Evolutionary conservation across 2,329 filamentous ascomycete genomes (phyloP).

Genomic region (Davidsoniella australis): DNA sequence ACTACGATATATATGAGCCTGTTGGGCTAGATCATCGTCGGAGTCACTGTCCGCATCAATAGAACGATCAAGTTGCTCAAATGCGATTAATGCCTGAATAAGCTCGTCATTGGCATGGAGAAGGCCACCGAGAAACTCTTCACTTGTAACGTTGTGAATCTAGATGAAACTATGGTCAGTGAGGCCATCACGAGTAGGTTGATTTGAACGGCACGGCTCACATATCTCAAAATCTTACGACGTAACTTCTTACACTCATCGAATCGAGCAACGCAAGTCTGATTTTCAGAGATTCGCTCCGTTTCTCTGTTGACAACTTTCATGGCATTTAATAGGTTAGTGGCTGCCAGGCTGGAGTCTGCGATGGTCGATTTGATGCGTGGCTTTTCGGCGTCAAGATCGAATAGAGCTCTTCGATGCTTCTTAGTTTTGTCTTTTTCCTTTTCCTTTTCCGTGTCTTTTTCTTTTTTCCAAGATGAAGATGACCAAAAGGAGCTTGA

Average conservation of each 20-base stretch:
- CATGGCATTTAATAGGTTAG: conserved; percentile 71
- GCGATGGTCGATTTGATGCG: conserved; percentile 79
- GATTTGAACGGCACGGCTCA: conserved; percentile 22
- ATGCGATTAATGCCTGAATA: conserved; percentile 84
- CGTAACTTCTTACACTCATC: conserved; percentile 75
- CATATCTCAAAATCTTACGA: conserved; percentile 70
- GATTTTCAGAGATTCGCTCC: conserved; percentile 75
- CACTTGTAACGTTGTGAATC: conserved; percentile 80
- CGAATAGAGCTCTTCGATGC: conserved; percentile 51
- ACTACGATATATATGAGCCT: conserved; percentile 48
- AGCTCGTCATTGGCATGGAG: conserved; percentile 92
- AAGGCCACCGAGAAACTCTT: conserved; percentile 80
- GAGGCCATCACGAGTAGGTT: not conserved
- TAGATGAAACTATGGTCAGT: conserved; percentile 17
- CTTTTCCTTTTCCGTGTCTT: conserved; percentile 29
- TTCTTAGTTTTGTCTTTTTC: conserved; percentile 31
- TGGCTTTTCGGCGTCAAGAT: conserved; percentile 72
- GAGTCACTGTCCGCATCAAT: conserved; percentile 61
- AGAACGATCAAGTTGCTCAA: conserved; percentile 79
- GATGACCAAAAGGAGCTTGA: conserved; percentile 24
- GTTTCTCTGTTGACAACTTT: conserved; percentile 82
- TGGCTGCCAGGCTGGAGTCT: conserved; percentile 76
- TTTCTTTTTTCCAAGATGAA: conserved; percentile 24
- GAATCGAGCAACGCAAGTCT: conserved; percentile 57
- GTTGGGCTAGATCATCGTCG: conserved; percentile 49